Conservation (phyloP, 73 alveolate genomes). For the Diophrys sp. region DNA sequence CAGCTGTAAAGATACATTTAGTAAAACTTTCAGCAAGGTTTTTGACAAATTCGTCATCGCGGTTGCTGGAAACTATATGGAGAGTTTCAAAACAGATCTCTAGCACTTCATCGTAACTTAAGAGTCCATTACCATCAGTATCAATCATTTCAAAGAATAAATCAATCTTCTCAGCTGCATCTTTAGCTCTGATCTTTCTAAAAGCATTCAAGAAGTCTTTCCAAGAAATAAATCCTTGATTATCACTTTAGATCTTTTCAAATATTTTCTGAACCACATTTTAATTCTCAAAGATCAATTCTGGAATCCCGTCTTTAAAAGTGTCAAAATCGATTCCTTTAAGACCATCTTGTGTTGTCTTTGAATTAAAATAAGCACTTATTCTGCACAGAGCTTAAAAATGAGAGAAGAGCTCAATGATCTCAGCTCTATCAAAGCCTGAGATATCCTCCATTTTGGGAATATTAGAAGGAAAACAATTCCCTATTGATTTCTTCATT, state of each 20-base stretch:
- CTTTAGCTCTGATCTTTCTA: conserved; percentile 25
- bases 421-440: neutral
- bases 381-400: neutral
- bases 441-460: neutral
- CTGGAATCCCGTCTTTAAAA: conserved; percentile 28
- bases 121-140: conserved; percentile 2
- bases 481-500: neutral
- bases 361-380: neutral
- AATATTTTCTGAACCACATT: conserved; percentile 32
- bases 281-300: conserved; percentile 30
- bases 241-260: conserved; percentile 2
- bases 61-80: neutral
- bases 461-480: neutral
- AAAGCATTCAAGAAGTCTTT: conserved; percentile 41
- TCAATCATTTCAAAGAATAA: conserved; percentile 44
- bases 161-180: conserved; percentile 41
- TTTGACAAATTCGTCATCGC: conserved; percentile 1
- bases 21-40: neutral
- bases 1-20: conserved; percentile 1
- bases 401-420: neutral
- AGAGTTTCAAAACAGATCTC: neutral
- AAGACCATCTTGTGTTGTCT: neutral
- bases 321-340: conserved; percentile 22
- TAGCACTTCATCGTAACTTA: neutral
- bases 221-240: conserved; percentile 36